These are phyloP conservation scores for Picochlorum sp. DNA, from an alignment of 139 green algal species.

Conservation along the genomic window DNA sequence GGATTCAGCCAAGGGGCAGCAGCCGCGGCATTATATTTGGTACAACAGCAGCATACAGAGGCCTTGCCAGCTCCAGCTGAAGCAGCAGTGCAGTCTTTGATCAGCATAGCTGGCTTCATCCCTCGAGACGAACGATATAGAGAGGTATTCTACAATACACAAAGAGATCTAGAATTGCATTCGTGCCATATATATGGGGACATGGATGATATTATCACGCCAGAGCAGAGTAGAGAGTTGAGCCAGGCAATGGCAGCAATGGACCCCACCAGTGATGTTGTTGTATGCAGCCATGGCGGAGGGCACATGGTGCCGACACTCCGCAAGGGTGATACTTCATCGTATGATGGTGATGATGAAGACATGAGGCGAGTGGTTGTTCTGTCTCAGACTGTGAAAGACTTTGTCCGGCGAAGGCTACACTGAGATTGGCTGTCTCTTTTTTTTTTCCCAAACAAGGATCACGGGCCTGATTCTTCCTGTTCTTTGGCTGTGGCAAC, in stretches of 20 bases:
- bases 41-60: neutral
- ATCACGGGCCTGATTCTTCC: too few relatives aligned
- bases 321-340: too few relatives aligned
- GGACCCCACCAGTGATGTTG: neutral
- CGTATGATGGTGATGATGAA: too few relatives aligned
- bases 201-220: conserved; percentile 33
- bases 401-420: too few relatives aligned
- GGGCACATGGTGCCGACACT: conserved; percentile 48
- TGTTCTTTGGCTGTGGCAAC: too few relatives aligned
- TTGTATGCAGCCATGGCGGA: conserved; percentile 19
- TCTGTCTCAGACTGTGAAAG: too few relatives aligned
- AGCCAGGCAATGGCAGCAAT: conserved; percentile 16
- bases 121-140: conserved; percentile 27
- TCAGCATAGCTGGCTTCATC: conserved; percentile 39
- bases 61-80: neutral
- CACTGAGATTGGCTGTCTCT: too few relatives aligned
- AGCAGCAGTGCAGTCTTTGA: conserved; percentile 1
- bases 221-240: conserved; percentile 28
- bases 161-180: too few relatives aligned
- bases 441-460: too few relatives aligned
- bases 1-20: conserved; percentile 56
- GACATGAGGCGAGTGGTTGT: too few relatives aligned
- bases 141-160: too few relatives aligned
- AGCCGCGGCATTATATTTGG: conserved; percentile 40
- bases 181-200: conserved; percentile 33